Evolutionary conservation across 345 rosid species (phyloP).

Genomic region (Eucalyptus sp.): DNA sequence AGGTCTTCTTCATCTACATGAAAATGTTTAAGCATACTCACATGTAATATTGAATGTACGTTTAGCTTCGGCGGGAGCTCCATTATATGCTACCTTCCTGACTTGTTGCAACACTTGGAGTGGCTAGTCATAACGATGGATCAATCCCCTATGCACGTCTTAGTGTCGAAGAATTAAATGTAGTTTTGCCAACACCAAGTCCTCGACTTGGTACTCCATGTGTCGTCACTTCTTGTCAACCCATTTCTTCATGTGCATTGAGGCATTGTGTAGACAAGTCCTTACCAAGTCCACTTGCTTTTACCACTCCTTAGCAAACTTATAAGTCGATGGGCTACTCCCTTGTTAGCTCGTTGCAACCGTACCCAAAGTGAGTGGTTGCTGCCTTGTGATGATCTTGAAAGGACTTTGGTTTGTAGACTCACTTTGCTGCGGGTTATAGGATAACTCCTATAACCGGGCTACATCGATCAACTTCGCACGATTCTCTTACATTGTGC

Average conservation of each 20-base stretch:
- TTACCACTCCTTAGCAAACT: neutral
- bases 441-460: neutral
- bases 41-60: neutral
- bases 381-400: neutral
- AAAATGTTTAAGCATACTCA: neutral
- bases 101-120: neutral
- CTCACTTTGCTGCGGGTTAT: neutral
- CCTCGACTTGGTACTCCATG: neutral
- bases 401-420: neutral
- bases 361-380: neutral
- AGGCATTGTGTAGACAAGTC: neutral
- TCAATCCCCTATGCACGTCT: neutral
- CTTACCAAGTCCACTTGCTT: neutral
- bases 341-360: neutral
- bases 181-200: neutral
- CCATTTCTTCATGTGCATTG: neutral
- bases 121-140: neutral
- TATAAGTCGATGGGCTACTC: neutral
- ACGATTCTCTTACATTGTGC: neutral
- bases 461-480: neutral
- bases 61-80: neutral
- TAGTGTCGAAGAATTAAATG: neutral
- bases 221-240: neutral
- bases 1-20: neutral
- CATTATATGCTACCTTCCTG: neutral